A percentile compares a stretch with the other conserved stretches of the same genome.
Conservation (phyloP, 176 grass and related monocot species). For the Lolium perenne region DNA sequence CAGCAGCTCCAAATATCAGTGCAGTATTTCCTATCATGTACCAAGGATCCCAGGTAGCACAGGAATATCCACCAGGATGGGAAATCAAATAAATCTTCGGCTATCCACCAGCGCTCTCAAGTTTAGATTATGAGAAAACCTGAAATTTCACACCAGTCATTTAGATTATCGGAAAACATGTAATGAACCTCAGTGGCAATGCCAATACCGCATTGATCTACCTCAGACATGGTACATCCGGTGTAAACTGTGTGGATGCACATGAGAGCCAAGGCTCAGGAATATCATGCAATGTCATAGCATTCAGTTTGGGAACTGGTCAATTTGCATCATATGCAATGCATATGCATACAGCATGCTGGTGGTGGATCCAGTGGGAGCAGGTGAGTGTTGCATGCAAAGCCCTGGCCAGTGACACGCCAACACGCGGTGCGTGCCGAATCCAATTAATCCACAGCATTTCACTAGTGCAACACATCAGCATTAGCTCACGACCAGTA, state of each 20-base stretch:
- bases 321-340: constrained; percentile 10
- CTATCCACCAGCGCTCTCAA: background rate
- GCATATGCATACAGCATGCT: background rate
- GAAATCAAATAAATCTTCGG: background rate
- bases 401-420: constrained; percentile 13
- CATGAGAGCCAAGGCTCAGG: background rate
- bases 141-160: background rate
- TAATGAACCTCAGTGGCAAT: background rate
- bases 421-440: background rate
- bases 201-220: background rate
- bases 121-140: background rate
- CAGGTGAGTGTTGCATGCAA: constrained; percentile 40
- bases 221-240: background rate
- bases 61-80: background rate
- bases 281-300: background rate
- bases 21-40: background rate
- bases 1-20: background rate
- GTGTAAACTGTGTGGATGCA: background rate
- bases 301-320: constrained; percentile 39
- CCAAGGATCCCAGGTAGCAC: background rate
- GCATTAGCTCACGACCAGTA: background rate
- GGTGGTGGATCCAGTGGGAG: constrained; percentile 34
- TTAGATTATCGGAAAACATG: background rate
- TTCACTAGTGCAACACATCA: constrained; percentile 15
- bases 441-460: background rate